Evolutionary conservation across 2,329 filamentous ascomycete species (phyloP).

Genomic region (Nemania serpens): DNA sequence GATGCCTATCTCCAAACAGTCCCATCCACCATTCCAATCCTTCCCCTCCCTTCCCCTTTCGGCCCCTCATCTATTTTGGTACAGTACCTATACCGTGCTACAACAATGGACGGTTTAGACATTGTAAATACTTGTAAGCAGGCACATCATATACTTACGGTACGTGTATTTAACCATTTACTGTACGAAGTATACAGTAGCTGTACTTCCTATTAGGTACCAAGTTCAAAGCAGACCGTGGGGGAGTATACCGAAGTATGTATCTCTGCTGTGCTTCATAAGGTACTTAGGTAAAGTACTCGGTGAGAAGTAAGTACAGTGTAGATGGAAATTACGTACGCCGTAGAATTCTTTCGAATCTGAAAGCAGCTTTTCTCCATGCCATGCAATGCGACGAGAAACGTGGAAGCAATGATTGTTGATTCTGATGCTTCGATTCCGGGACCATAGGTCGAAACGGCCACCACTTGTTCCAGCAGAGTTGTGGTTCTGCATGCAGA

Average conservation of each 20-base stretch:
- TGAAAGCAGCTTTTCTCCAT: slow-evolving; percentile 14
- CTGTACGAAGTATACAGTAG: neutral
- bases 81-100: slow-evolving; percentile 9
- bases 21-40: neutral
- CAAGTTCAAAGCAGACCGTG: neutral
- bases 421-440: neutral
- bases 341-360: slow-evolving; percentile 24
- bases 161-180: neutral
- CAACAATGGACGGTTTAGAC: neutral
- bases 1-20: slow-evolving; percentile 6
- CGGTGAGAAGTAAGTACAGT: neutral
- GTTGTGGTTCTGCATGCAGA: neutral
- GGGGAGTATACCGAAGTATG: no score
- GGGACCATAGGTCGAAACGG: slow-evolving; percentile 16
- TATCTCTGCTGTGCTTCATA: slow-evolving; percentile 12
- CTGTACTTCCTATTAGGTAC: neutral
- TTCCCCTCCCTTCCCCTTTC: slow-evolving; percentile 3
- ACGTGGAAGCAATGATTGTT: slow-evolving; percentile 20
- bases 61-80: slow-evolving; percentile 4
- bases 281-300: no score
- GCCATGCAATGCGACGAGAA: slow-evolving; percentile 26
- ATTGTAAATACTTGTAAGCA: slow-evolving; percentile 1
- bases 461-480: slow-evolving; percentile 13
- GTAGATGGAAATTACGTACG: neutral
- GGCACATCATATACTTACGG: no score